Conservation (phyloP, 192 early-diverging fungal genomes). For the Coemansia sp. region DNA sequence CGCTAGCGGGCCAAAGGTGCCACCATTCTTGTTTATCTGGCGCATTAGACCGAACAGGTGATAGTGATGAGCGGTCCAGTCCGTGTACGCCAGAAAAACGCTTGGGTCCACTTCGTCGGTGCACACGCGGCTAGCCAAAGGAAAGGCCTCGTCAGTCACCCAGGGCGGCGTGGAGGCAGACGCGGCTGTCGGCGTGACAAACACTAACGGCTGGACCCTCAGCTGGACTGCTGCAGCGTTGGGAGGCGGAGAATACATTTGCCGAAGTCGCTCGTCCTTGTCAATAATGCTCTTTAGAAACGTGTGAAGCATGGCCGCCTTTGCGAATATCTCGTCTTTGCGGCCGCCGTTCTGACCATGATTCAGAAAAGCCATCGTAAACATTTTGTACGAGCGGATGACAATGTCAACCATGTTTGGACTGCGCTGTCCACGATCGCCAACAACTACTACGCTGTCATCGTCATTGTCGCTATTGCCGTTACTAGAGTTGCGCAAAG, state of each 20-base stretch:
- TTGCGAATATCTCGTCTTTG: conserved; percentile 28
- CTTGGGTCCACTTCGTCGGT: conserved; percentile 32
- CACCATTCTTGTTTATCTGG: conserved; percentile 18
- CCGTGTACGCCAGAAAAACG: conserved; percentile 19
- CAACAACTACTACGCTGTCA: background rate
- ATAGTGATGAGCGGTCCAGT: conserved; percentile 39
- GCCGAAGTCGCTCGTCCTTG: conserved; percentile 43
- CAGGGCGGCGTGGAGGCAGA: conserved; percentile 5
- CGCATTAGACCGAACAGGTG: conserved; percentile 24
- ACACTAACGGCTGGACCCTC: conserved; percentile 23
- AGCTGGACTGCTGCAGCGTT: background rate
- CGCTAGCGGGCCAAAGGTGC: conserved; percentile 12
- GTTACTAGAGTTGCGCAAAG: background rate
- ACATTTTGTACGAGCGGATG: conserved; percentile 45
- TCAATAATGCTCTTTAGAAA: conserved; percentile 37
- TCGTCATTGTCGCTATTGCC: background rate
- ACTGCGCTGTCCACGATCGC: conserved; percentile 40
- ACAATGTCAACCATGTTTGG: conserved; percentile 49
- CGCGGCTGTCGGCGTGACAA: conserved; percentile 11
- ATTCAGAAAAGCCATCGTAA: conserved; percentile 37
- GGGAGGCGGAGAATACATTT: conserved; percentile 21
- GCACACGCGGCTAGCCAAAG: conserved; percentile 20
- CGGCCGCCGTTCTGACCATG: conserved; percentile 5
- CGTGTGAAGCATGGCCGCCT: conserved; percentile 31
- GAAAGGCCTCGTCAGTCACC: conserved; percentile 8